phyloP scores from a whole-genome alignment of 2,329 filamentous ascomycete species.

The Tolypocladium ophioglossoides region DNA sequence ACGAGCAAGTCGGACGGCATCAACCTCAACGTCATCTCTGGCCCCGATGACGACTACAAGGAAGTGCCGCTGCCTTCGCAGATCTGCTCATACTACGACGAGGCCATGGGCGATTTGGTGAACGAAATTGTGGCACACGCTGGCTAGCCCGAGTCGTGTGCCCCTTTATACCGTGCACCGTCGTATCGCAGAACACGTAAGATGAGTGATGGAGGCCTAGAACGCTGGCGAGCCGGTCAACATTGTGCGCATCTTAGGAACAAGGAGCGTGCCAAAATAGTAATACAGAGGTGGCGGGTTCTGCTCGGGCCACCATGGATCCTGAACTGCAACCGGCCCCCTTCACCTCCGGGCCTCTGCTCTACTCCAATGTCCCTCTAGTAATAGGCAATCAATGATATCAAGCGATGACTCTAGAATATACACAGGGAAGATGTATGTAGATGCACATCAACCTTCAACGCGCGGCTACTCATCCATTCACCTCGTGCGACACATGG shows the following conservation, averaged over 20 bases:
- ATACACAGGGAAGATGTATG: not conserved
- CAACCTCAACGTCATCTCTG: constrained; percentile 73
- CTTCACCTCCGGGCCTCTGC: not conserved
- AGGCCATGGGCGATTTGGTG: constrained; percentile 61
- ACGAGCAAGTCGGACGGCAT: constrained; percentile 79
- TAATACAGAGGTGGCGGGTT: not conserved
- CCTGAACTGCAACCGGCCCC: not conserved
- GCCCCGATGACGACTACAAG: constrained; percentile 68
- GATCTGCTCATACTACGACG: constrained; percentile 65
- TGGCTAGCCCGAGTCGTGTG: constrained; percentile 39
- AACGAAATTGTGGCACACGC: constrained; percentile 95
- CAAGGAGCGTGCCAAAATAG: not conserved
- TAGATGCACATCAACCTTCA: not conserved
- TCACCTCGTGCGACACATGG: not conserved
- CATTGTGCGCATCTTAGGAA: not conserved
- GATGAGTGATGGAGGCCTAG: not conserved
- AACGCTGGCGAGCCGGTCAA: not conserved
- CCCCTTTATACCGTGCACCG: not conserved
- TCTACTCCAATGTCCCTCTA: not conserved
- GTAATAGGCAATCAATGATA: not conserved
- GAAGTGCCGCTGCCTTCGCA: constrained; percentile 86
- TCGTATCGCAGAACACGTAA: not conserved
- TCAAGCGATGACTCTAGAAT: not conserved
- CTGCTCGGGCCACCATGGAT: not conserved
- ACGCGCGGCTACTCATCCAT: not conserved